These are phyloP conservation scores for Lactarius indigo DNA, from an alignment of 768 basidiomycete genomes.

Conservation along the genomic window DNA sequence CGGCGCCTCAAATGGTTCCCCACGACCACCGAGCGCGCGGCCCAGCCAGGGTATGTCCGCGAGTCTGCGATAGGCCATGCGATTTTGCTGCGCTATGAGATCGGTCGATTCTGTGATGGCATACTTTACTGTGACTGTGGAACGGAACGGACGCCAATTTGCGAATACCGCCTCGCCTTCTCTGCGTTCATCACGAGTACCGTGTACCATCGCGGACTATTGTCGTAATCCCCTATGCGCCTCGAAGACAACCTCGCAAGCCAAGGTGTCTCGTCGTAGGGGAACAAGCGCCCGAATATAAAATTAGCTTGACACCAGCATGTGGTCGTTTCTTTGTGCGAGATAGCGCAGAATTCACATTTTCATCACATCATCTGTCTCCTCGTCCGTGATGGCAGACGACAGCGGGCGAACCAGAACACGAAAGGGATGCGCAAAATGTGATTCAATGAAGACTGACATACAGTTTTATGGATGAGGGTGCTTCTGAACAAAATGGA, in stretches of 20 bases:
- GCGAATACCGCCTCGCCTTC: not conserved
- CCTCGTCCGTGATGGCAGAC: not conserved
- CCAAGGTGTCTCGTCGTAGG: not conserved
- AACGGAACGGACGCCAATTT: not conserved
- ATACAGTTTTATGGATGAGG: not conserved
- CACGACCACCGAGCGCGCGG: conserved; percentile 20
- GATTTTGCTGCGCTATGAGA: not conserved
- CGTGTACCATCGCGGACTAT: not conserved
- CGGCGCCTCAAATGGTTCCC: conserved; percentile 20
- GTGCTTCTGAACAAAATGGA: not conserved
- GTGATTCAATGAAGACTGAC: not conserved
- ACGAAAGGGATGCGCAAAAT: not conserved
- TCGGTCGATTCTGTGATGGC: not conserved
- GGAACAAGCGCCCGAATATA: not conserved
- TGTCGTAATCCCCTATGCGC: not conserved
- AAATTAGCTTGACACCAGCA: not conserved
- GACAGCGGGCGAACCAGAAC: not conserved
- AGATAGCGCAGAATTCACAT: not conserved
- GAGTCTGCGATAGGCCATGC: conserved; percentile 18
- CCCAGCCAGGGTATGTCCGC: conserved; percentile 21
- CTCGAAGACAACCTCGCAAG: not conserved
- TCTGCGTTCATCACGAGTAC: not conserved
- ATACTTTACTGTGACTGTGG: not conserved
- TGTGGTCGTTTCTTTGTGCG: not conserved
- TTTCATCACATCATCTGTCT: not conserved